phyloP scores from a whole-genome alignment of 2,329 filamentous ascomycete genomes.

The Fusarium irregulare region DNA sequence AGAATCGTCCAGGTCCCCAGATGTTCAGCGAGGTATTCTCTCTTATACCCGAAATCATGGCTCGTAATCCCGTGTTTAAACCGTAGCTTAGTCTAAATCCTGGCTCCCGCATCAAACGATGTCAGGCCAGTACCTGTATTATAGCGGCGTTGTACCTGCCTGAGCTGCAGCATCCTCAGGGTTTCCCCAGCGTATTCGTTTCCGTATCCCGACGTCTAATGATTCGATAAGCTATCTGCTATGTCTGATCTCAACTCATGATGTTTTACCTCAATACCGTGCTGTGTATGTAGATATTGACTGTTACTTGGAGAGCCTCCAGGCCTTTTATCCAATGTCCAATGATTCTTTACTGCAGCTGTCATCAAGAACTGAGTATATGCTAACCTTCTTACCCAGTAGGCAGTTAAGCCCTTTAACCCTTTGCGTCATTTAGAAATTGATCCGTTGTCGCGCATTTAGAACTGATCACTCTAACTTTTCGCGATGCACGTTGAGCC shows the following conservation, averaged over 20 bases:
- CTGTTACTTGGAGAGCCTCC: too few species aligned
- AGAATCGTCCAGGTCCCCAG: not conserved
- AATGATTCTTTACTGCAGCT: too few species aligned
- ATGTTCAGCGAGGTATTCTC: conserved; percentile 1
- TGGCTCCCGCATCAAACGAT: not conserved
- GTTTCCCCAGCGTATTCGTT: conserved; percentile 38
- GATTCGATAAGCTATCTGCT: not conserved
- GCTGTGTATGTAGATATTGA: not conserved
- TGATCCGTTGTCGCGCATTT: not conserved
- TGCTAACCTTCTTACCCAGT: too few species aligned
- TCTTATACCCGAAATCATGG: conserved; percentile 20
- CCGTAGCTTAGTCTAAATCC: conserved; percentile 17
- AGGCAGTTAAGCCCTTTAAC: too few species aligned
- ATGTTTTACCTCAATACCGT: not conserved
- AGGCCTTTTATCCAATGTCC: too few species aligned
- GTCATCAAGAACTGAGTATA: too few species aligned
- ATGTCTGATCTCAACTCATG: not conserved
- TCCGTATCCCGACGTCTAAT: conserved; percentile 28
- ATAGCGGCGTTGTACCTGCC: conserved; percentile 22
- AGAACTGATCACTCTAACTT: not conserved
- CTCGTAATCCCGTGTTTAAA: not conserved
- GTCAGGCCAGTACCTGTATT: not conserved
- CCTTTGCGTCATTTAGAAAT: not conserved
- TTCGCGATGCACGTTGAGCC: not conserved
- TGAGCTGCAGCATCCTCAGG: conserved; percentile 5